Evolutionary conservation across 2,329 filamentous ascomycete species (phyloP).

Genomic region (Zopfia rhizophila): DNA sequence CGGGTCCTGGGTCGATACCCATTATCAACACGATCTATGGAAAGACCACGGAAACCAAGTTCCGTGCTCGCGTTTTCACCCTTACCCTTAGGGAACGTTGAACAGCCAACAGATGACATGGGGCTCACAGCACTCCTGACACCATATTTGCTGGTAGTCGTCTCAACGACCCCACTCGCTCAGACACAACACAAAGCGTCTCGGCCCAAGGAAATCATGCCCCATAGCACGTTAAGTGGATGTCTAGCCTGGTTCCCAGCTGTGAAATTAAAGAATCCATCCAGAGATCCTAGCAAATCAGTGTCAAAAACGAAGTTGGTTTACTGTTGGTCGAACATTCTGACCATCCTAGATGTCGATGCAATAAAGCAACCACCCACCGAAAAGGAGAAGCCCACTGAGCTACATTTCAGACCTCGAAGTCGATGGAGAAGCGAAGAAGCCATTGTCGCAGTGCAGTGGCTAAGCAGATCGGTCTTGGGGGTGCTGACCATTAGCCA

Average conservation of each 20-base stretch:
- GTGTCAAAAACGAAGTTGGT: conserved; percentile 87
- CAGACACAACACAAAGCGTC: conserved; percentile 96
- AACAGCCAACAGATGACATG: conserved; percentile 85
- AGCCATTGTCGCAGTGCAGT: conserved; percentile 94
- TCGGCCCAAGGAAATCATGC: conserved; percentile 87
- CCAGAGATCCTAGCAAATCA: conserved; percentile 72
- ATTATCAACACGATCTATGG: conserved; percentile 68
- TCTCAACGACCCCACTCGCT: conserved; percentile 94
- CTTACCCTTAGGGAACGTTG: conserved; percentile 91
- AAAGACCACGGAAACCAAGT: conserved; percentile 84
- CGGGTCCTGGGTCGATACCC: conserved; percentile 93
- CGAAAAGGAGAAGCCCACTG: conserved; percentile 80
- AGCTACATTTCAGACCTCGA: conserved; percentile 80
- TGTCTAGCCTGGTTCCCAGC: conserved; percentile 98
- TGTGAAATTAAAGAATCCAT: conserved; percentile 85
- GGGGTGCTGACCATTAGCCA: conserved; percentile 95
- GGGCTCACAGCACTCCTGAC: conserved; percentile 95
- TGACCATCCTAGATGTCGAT: conserved; percentile 90
- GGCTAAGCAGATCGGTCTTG: conserved; percentile 92
- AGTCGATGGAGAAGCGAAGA: conserved; percentile 95
- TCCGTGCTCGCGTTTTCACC: conserved; percentile 93
- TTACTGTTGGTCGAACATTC: conserved; percentile 98
- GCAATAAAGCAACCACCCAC: conserved; percentile 67
- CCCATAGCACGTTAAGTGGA: conserved; percentile 91
- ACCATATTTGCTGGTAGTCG: conserved; percentile 93